A percentile compares a stretch with the other conserved stretches of the same genome.
Evolutionary conservation across 2,329 filamentous ascomycete genomes (phyloP).

Genomic region (Monascus ruber): DNA sequence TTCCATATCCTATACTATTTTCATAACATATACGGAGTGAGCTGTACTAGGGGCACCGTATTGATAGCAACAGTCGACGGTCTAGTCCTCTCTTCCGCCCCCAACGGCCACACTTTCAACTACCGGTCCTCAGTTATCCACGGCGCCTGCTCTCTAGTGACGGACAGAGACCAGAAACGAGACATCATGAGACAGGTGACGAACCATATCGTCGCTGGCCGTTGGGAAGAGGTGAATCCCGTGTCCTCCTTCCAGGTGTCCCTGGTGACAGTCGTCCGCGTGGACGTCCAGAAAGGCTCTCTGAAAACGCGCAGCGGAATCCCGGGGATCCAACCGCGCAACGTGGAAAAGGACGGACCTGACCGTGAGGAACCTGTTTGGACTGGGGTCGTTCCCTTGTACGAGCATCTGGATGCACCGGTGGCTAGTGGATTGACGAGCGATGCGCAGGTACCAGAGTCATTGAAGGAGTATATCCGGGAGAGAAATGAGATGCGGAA

Average conservation of each 20-base stretch:
- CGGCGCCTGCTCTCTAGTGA: slow-evolving; percentile 2
- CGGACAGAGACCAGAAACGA: slow-evolving; percentile 2
- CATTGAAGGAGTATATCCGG: neutral
- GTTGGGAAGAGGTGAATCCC: slow-evolving; percentile 6
- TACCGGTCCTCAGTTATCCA: slow-evolving; percentile 4
- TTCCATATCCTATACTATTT: neutral
- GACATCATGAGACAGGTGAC: slow-evolving; percentile 4
- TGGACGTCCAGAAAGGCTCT: slow-evolving; percentile 1
- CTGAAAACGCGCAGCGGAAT: slow-evolving; percentile 3
- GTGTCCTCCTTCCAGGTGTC: slow-evolving; percentile 4
- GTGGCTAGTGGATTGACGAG: slow-evolving; percentile 1
- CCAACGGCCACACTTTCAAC: slow-evolving; percentile 6
- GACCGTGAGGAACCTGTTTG: slow-evolving; percentile 1
- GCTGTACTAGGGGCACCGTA: no score
- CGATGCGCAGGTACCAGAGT: neutral
- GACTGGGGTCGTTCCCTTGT: slow-evolving; percentile 1
- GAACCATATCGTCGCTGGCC: slow-evolving; percentile 4
- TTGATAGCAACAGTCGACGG: slow-evolving; percentile 2
- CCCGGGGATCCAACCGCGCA: slow-evolving; percentile 2
- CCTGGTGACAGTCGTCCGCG: slow-evolving; percentile 2
- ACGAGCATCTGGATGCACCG: slow-evolving; percentile 1
- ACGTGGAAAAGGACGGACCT: slow-evolving; percentile 2
- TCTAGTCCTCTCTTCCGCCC: slow-evolving; percentile 3
- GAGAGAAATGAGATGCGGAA: neutral
- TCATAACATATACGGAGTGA: neutral